Base-by-base conservation (phyloP, 768 basidiomycete genomes). In the Suillus placidus region DNA sequence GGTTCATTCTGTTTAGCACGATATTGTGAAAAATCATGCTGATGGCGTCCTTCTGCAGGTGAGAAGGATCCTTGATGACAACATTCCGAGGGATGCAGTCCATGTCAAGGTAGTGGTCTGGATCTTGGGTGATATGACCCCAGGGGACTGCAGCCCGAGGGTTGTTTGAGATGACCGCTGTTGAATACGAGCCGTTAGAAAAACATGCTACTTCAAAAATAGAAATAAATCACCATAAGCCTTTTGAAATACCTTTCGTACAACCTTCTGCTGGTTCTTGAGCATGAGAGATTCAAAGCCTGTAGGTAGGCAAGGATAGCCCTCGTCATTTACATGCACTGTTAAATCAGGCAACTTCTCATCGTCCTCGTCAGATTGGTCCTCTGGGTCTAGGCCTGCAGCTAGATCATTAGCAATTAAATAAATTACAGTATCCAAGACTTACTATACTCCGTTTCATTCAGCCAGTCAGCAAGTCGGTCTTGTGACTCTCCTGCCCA, bases 231-330 rank as follows among this genome's bases (percentile, higher is more conserved):
- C 38, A 61, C 60, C 23, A 45, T 61, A 61, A 23, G 60, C 42
- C 47, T 40, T 61, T 45, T n/a, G 42, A 32, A 61, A 61, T 9
- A 61, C 47, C n/a, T 61, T 34, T 45, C 23, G 12, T 6, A 61
- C 42, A 8, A 61, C 26, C 20, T 26, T 16, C 42, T 61, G 42
- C 42, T 61, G 60, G 14, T 45, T 37, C n/a, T 61, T 61, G 60
- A 61, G 60, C 2, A 32, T 61, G 60, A 45, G 45, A 45, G 45
- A 45, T 49, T 26, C 49, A 49, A 49, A 49, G 12, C 49, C 49
- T 49, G 49, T 26, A 0, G 23, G 23, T 49, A 49, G 49, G 49
- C 23, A 26, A 49, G 49, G 23, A 49, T 49, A 26, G 13, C 23
- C 49, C 49, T 49, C 23, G 7, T 49, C 23, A 2, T 49, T 2